A percentile compares a stretch with the other conserved stretches of the same genome.
These are phyloP conservation scores for Zymoseptoria crescenta DNA, from an alignment of 2,329 filamentous ascomycete species.

Conservation along the genomic window DNA sequence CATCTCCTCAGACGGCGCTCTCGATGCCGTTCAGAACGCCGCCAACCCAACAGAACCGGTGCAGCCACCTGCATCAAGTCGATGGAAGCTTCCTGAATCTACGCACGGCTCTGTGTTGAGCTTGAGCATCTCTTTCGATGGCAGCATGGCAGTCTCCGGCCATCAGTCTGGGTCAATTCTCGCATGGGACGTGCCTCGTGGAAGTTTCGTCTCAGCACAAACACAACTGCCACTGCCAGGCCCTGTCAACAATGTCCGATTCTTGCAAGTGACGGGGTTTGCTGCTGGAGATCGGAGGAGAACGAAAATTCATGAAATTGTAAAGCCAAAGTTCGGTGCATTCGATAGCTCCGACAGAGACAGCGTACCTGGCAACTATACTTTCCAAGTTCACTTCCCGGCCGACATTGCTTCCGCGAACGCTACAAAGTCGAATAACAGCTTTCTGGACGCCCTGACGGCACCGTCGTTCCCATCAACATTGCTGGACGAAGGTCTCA, in stretches of 20 bases:
- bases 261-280: constrained; percentile 55
- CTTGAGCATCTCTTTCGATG: constrained; percentile 71
- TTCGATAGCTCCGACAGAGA: constrained; percentile 29
- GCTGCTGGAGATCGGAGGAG: constrained; percentile 9
- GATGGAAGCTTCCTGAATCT: constrained; percentile 25
- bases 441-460: constrained; percentile 36
- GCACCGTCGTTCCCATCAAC: constrained; percentile 36
- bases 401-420: constrained; percentile 19
- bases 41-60: constrained; percentile 26
- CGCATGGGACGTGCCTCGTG: constrained; percentile 69
- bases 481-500: constrained; percentile 29
- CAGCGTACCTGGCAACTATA: constrained; percentile 50
- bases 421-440: constrained; percentile 15
- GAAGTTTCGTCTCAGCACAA: constrained; percentile 58
- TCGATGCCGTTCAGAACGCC: constrained; percentile 18
- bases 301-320: constrained; percentile 40
- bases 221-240: constrained; percentile 60
- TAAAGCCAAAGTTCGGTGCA: constrained; percentile 73
- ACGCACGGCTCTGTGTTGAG: constrained; percentile 61
- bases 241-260: constrained; percentile 72
- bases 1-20: constrained; percentile 18
- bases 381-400: constrained; percentile 57
- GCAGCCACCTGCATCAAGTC: constrained; percentile 32
- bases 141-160: constrained; percentile 69
- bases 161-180: constrained; percentile 72